phyloP scores from a whole-genome alignment of 352 stramenopile species.

The Saprolegnia diclina region DNA sequence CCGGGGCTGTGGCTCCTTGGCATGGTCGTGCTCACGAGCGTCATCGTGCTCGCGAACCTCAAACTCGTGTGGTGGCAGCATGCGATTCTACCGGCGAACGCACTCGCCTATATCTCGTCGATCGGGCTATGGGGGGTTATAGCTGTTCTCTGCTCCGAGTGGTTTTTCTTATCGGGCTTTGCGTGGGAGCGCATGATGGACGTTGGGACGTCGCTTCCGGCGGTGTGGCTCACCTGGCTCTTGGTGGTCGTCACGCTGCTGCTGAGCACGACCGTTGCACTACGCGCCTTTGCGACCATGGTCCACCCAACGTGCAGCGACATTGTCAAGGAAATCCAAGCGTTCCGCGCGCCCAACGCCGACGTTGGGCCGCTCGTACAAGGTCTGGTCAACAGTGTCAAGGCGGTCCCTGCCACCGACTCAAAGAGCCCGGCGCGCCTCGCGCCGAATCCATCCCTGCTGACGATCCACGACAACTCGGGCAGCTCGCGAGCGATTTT shows the following conservation, averaged over 20 bases:
- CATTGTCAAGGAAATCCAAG: conserved; percentile 18
- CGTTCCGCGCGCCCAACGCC: too few relatives aligned
- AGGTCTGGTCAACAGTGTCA: too few relatives aligned
- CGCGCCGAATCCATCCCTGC: too few relatives aligned
- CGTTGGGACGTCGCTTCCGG: neutral
- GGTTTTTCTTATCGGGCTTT: conserved; percentile 55
- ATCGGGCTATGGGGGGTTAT: conserved; percentile 60
- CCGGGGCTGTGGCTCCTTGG: conserved; percentile 70
- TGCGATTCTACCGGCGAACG: conserved; percentile 62
- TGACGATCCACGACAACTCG: too few relatives aligned
- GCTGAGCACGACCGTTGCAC: neutral
- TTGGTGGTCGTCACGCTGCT: conserved; percentile 5
- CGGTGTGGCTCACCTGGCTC: neutral
- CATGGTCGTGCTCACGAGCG: conserved; percentile 71
- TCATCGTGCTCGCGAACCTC: conserved; percentile 62
- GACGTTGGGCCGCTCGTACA: too few relatives aligned
- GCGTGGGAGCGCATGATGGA: conserved; percentile 68
- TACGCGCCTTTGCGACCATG: neutral
- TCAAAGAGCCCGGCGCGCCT: too few relatives aligned
- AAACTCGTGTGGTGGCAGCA: conserved; percentile 81
- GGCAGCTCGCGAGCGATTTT: too few relatives aligned
- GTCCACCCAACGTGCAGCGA: neutral
- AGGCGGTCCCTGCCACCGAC: too few relatives aligned
- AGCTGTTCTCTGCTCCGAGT: conserved; percentile 44
- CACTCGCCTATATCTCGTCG: conserved; percentile 55